Conservation (phyloP, 257 asterid species). For the Solanum chiquidenum region DNA sequence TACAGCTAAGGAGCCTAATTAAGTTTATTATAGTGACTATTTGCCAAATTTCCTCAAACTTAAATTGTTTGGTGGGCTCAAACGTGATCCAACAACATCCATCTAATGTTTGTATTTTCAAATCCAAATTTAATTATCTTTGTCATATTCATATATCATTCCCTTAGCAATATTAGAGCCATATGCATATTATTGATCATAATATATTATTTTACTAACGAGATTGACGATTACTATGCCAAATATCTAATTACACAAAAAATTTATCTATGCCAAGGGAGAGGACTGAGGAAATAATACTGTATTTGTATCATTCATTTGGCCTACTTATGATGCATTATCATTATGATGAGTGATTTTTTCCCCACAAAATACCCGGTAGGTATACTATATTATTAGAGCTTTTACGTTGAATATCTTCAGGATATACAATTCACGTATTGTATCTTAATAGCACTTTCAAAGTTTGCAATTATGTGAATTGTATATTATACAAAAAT, state of each 20-base stretch:
- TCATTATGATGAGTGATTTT: neutral
- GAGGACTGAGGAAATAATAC: neutral
- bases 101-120: neutral
- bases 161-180: neutral
- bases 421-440: neutral
- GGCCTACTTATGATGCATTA: neutral
- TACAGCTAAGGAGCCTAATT: neutral
- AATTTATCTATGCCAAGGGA: neutral
- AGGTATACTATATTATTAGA: neutral
- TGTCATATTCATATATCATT: neutral
- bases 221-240: neutral
- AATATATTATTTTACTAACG: neutral
- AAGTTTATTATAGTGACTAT: too few species aligned
- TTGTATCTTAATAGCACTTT: neutral
- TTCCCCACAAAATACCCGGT: neutral
- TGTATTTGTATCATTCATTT: neutral
- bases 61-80: neutral
- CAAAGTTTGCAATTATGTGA: neutral
- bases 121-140: too few species aligned
- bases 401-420: neutral
- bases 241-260: neutral
- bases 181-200: neutral
- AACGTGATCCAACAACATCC: neutral
- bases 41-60: neutral
- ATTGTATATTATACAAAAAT: neutral